phyloP scores from a whole-genome alignment of 176 grass and related monocot genomes.

The Aechmea fasciata region DNA sequence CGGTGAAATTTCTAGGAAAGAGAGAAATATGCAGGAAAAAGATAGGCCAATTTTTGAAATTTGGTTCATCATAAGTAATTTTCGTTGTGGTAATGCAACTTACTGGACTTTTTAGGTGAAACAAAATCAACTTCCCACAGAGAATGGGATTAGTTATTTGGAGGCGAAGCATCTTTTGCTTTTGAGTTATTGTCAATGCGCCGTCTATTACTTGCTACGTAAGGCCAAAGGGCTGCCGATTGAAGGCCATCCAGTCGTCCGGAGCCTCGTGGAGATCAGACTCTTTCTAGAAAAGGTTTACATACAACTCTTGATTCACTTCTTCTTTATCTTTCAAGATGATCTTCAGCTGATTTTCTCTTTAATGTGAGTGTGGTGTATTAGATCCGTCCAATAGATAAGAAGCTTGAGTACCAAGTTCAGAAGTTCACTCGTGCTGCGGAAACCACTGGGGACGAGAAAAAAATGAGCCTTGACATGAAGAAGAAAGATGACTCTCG shows the following conservation, averaged over 20 bases:
- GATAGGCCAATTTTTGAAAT: not conserved
- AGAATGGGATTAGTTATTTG: constrained; percentile 68
- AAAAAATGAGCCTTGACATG: constrained; percentile 13
- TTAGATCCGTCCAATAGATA: constrained; percentile 85
- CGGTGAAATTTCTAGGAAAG: not conserved
- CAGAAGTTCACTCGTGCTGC: constrained; percentile 70
- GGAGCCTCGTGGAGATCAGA: constrained; percentile 67
- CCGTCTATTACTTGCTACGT: constrained; percentile 72
- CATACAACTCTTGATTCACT: not conserved
- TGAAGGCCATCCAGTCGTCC: constrained; percentile 50
- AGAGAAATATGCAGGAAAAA: not conserved
- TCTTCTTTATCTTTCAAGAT: not conserved
- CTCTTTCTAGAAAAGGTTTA: constrained; percentile 87
- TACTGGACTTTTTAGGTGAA: constrained; percentile 29
- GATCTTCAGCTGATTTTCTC: not conserved
- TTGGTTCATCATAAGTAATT: not conserved
- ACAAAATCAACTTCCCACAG: constrained; percentile 52
- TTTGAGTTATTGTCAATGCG: constrained; percentile 63
- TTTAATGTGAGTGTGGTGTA: not conserved
- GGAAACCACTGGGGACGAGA: constrained; percentile 30
- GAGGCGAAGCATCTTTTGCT: constrained; percentile 78
- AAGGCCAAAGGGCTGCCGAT: constrained; percentile 82
- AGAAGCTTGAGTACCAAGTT: constrained; percentile 83
- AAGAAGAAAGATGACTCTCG: constrained; percentile 30
- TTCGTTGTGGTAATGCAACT: not conserved